These are phyloP conservation scores for Fusarium duplospermum DNA, from an alignment of 2,329 filamentous ascomycete genomes.

Conservation along the genomic window DNA sequence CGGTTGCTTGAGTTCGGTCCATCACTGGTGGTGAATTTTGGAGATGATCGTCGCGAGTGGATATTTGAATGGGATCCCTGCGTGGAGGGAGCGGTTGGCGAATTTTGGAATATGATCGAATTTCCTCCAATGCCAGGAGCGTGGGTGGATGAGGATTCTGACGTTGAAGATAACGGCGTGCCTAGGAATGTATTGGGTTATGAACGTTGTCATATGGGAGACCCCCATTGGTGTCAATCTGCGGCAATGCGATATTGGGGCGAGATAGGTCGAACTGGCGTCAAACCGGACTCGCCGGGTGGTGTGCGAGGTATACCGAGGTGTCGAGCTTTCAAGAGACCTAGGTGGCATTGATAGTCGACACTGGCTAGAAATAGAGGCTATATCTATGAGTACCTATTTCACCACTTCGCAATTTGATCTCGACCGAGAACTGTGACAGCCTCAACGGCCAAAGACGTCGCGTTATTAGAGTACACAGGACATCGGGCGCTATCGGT, in stretches of 20 bases:
- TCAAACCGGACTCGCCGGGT: no score
- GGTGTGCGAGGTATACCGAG: not conserved
- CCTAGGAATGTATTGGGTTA: no score
- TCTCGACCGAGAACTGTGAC: not conserved
- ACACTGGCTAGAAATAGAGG: not conserved
- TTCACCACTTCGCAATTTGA: no score
- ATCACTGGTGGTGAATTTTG: not conserved
- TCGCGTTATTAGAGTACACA: not conserved
- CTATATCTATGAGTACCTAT: no score
- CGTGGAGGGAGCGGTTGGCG: not conserved
- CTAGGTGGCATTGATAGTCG: no score
- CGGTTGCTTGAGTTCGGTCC: not conserved
- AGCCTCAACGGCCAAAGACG: not conserved
- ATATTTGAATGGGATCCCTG: not conserved
- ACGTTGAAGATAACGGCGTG: not conserved
- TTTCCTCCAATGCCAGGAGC: not conserved
- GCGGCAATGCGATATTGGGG: not conserved
- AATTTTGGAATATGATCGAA: not conserved
- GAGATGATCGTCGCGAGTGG: not conserved
- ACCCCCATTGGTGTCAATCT: no score
- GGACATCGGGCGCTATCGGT: not conserved
- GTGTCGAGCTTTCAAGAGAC: accelerated
- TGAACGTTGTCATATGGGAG: not conserved
- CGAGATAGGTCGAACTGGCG: not conserved
- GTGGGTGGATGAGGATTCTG: not conserved